These are phyloP conservation scores for Aspergillaceae sp. DNA, from an alignment of 2,329 filamentous ascomycete genomes.

Conservation along the genomic window DNA sequence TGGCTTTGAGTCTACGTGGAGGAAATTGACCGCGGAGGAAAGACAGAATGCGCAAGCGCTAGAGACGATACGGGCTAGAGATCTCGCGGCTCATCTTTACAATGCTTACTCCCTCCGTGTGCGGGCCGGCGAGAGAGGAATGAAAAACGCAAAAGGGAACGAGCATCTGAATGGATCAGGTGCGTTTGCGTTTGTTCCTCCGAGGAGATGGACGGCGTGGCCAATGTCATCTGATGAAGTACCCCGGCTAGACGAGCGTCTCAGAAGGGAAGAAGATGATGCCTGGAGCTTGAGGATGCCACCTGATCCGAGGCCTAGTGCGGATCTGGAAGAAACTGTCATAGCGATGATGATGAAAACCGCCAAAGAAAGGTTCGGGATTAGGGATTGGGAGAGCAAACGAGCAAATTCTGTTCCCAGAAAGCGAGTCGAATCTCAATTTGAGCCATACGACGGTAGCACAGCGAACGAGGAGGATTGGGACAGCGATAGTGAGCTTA, in stretches of 20 bases:
- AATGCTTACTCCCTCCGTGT: slow-evolving; percentile 63
- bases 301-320: slow-evolving; percentile 45
- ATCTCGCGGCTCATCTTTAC: slow-evolving; percentile 70
- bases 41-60: slow-evolving; percentile 57
- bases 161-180: slow-evolving; percentile 5
- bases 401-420: not conserved
- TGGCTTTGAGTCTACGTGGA: slow-evolving; percentile 63
- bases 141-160: slow-evolving; percentile 4
- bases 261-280: slow-evolving; percentile 43
- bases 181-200: slow-evolving; percentile 37
- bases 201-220: slow-evolving; percentile 74
- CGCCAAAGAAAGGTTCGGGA: slow-evolving; percentile 57
- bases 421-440: slow-evolving; percentile 8
- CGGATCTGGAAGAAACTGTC: slow-evolving; percentile 61
- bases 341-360: slow-evolving; percentile 56
- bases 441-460: slow-evolving; percentile 9
- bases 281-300: slow-evolving; percentile 44
- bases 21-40: slow-evolving; percentile 83
- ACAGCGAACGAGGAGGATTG: slow-evolving; percentile 12
- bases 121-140: slow-evolving; percentile 20
- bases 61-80: slow-evolving; percentile 52
- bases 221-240: slow-evolving; percentile 58
- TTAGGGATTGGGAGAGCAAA: slow-evolving; percentile 27
- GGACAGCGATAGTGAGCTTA: slow-evolving; percentile 11
- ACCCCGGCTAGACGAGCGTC: slow-evolving; percentile 48